A percentile compares a stretch with the other conserved stretches of the same genome.
Conservation (phyloP, 169 alveolate species). For the Babesia gibsoni region DNA sequence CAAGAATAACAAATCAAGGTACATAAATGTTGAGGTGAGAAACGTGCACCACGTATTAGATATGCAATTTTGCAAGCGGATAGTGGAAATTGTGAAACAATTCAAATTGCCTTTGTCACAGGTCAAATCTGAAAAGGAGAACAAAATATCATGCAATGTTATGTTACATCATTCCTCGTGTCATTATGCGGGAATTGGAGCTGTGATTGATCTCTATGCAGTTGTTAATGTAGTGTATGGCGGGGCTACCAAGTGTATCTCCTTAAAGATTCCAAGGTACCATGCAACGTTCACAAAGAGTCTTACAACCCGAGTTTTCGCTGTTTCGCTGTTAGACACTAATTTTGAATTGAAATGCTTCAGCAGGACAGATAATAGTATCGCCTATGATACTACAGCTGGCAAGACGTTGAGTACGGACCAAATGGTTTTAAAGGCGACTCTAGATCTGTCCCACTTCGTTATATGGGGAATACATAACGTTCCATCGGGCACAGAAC, state of each 20-base stretch:
- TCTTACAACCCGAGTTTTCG: background rate
- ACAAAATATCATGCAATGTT: background rate
- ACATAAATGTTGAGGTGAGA: background rate
- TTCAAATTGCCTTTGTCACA: background rate
- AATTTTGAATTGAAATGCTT: background rate
- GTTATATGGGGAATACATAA: conserved; percentile 21
- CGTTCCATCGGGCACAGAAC: background rate
- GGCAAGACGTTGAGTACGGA: background rate
- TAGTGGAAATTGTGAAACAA: background rate
- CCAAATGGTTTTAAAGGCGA: background rate
- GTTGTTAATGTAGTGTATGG: background rate
- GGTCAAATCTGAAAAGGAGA: background rate
- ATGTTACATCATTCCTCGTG: conserved; percentile 27
- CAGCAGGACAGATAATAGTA: background rate
- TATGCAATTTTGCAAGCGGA: background rate
- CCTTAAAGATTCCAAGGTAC: conserved; percentile 1
- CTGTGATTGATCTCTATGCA: conserved; percentile 12
- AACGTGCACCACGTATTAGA: conserved; percentile 18
- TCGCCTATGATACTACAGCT: background rate
- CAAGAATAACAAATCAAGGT: background rate
- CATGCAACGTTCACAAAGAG: conserved; percentile 24
- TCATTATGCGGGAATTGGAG: conserved; percentile 8
- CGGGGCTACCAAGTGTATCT: background rate
- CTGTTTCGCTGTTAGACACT: conserved; percentile 8
- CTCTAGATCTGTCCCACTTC: conserved; percentile 2